These are phyloP conservation scores for Akebia trifoliata DNA, from an alignment of 164 flowering plant genomes.

Conservation along the genomic window DNA sequence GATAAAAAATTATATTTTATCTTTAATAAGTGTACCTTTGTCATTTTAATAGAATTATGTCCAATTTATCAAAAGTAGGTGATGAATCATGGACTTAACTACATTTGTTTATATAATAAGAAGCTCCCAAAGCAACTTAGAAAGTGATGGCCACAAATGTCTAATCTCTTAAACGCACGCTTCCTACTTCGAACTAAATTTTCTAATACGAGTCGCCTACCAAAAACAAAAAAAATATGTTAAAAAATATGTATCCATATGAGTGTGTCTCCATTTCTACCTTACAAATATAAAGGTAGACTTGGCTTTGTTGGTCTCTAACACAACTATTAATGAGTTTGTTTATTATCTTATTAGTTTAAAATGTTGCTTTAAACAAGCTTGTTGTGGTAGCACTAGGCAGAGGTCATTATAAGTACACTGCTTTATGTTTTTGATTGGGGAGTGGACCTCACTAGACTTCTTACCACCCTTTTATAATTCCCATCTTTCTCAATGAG, in stretches of 20 bases:
- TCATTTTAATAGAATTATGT: neutral
- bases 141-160: constrained; percentile 23
- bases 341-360: no score
- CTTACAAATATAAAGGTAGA: neutral
- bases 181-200: neutral
- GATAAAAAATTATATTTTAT: no score
- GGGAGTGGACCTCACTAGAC: no score
- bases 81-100: neutral
- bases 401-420: no score
- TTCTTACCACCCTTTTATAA: no score
- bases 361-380: neutral
- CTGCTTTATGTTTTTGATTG: no score
- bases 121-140: constrained; percentile 21
- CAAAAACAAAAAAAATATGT: neutral
- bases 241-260: neutral
- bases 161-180: constrained; percentile 23
- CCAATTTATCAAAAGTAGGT: neutral
- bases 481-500: no score
- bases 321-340: no score
- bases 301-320: constrained; percentile 29
- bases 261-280: neutral
- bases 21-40: neutral
- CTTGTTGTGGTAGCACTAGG: constrained; percentile 4
- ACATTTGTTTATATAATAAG: neutral
- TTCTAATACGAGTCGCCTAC: neutral